Evolutionary conservation across 495 filamentous ascomycete species (phyloP), one percentile per base, ranked within the genome.

Genomic region (Aspergillus asperescens): DNA sequence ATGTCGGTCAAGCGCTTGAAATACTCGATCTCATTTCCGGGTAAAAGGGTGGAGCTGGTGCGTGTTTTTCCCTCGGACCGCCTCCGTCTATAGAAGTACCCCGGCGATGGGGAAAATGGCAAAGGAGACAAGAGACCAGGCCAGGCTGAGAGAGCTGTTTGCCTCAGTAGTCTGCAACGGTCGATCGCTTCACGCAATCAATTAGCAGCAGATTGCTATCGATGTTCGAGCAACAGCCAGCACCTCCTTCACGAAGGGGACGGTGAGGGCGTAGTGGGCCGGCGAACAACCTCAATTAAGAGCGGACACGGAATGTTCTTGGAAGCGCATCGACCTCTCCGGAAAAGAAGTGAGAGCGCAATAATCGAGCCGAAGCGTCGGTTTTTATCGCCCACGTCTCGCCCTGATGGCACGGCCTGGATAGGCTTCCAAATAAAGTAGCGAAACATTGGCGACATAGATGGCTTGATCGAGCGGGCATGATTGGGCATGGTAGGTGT

Each of bases 371-470:
- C 19, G 18, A 34, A 23, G 9, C n/a, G 31, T 8, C 9, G 29
- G 29, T 48, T 48, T 12, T 37, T 35, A 23, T 34, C 8, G 24
- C 24, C 24, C 24, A 31, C 42, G 16, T 15, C 42, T 45, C 4
- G 25, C 4, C 2, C 10, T 31, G 43, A 47, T 34, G 49, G 37
- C 49, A 52, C 18, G 22, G 8, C 42, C n/a, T 43, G 15, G 29
- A 28, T 25, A 19, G 12, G n/a, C 12, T 42, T n/a, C 20, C 23
- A 24, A 20, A 42, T 42, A 50, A 49, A 18, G 31, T 24, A 41
- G 27, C 10, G 7, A 40, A 22, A 35, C 22, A 47, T 52, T 27
- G 57, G 52, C 47, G 47, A 52, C 38, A 52, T 48, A 29, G 46
- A 57, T 52, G 54, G 47, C 54, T 50, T 38, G 29, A 22, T 23